phyloP scores from a whole-genome alignment of 2,329 filamentous ascomycete genomes.

The Chaetoscypha palmicola region DNA sequence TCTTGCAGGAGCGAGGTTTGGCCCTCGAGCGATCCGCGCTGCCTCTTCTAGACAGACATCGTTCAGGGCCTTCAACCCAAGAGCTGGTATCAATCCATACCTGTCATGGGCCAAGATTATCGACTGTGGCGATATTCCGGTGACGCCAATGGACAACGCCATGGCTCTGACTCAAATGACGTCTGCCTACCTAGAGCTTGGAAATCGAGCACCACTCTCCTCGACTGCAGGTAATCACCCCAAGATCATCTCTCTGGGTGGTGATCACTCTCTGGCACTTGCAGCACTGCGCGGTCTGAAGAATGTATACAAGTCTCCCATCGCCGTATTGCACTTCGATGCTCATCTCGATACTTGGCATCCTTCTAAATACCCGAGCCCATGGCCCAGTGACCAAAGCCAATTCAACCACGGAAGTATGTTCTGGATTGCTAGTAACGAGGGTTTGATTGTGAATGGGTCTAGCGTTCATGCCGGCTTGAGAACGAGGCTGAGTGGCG shows the following conservation, averaged over 20 bases:
- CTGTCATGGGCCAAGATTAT: conserved; percentile 68
- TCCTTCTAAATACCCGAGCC: conserved; percentile 63
- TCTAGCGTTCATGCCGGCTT: conserved; percentile 77
- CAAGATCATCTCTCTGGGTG: conserved; percentile 58
- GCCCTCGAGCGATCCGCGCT: conserved; percentile 78
- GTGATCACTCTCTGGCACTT: conserved; percentile 65
- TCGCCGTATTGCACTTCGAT: conserved; percentile 71
- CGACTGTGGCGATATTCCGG: conserved; percentile 86
- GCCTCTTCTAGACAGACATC: conserved; percentile 75
- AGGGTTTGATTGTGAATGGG: conserved; percentile 69
- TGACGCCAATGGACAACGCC: conserved; percentile 79
- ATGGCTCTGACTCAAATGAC: conserved; percentile 78
- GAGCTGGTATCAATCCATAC: conserved; percentile 80
- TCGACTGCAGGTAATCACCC: conserved; percentile 16
- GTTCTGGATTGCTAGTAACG: conserved; percentile 81
- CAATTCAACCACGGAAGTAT: conserved; percentile 85
- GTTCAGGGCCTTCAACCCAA: conserved; percentile 75
- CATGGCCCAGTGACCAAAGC: conserved; percentile 64
- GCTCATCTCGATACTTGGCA: conserved; percentile 35
- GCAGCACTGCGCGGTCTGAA: conserved; percentile 62
- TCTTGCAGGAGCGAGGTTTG: conserved; percentile 62
- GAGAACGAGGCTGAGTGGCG: conserved; percentile 65
- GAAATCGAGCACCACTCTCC: conserved; percentile 23
- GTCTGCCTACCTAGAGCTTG: conserved; percentile 26
- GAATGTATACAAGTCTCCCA: conserved; percentile 51